Base-by-base conservation (phyloP, 805 yeast species). In the Candida verbasci region DNA sequence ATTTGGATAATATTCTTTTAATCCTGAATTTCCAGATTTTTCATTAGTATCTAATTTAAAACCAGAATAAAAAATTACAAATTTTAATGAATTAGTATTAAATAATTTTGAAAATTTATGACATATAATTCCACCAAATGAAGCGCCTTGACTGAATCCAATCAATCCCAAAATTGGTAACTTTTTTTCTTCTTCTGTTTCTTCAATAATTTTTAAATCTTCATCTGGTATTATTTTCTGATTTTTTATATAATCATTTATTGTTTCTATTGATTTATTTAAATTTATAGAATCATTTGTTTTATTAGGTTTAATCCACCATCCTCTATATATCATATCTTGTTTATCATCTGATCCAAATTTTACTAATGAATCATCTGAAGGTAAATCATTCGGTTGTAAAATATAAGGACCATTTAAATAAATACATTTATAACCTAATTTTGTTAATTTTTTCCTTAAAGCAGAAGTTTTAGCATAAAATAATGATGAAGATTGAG, bases 91-190 rank as follows among this genome's bases (percentile, higher is more conserved):
- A 12, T 50, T 45, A 2, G 50, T 35, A 4, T 77, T 76, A 24
- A 78, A 74, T 27, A 81, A 48, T 17, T 71, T 69, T 16, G 74
- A 67, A 44, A 82, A 78, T 26, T 72, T 69, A 46, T 78, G 76
- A 29, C 85, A 68, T 21, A 88, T 55, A 17, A 86, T 68, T 1
- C 91, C 85, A 1, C 86, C 81, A 24, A 91, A 62, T 1, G 93
- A 95, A 6, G 97, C 95, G 43, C 98, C 98, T 58, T 93, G 97
- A 9, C 94, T 82, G 56, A 91, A 91, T 1, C 97, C 97, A 29
- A 93, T 61, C 15, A 91, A 62, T 5, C 97, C 98, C 16, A 82
- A 83, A 46, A 86, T 85, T 1, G 97, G 97, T 14, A 57, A 43
- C 1, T 35, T 22, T 22, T 42, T 43, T 23, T 48, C 58, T n/a